A percentile compares a stretch with the other conserved stretches of the same genome.
Evolutionary conservation across 108 stramenopile species (phyloP).

Genomic region (Asterionellopsis glacialis): DNA sequence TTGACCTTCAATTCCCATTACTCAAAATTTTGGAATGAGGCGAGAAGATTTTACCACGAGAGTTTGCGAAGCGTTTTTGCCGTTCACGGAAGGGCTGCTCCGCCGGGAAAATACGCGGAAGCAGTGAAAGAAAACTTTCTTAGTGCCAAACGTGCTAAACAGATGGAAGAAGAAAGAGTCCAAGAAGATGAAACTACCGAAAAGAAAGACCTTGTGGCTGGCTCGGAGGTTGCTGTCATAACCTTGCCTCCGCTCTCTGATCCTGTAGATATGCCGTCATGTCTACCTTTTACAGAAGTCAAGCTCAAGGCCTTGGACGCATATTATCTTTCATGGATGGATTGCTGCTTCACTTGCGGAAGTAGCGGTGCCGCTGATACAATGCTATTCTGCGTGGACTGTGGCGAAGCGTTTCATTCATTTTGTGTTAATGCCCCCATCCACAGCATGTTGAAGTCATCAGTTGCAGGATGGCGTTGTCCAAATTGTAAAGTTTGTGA

Average conservation of each 20-base stretch:
- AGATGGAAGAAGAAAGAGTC: constrained; percentile 47
- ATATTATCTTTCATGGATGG: constrained; percentile 47
- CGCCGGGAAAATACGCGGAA: constrained; percentile 35
- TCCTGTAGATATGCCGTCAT: constrained; percentile 46
- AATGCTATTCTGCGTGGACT: constrained; percentile 85
- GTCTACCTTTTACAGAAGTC: constrained; percentile 43
- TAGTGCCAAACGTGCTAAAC: constrained; percentile 33
- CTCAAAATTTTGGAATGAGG: constrained; percentile 59
- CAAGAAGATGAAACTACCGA: constrained; percentile 50
- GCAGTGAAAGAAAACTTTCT: constrained; percentile 34
- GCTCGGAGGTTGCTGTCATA: constrained; percentile 36
- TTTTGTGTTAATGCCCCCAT: constrained; percentile 79
- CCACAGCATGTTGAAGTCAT: constrained; percentile 49
- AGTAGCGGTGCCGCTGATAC: constrained; percentile 60
- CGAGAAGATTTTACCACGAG: constrained; percentile 47
- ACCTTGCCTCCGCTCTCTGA: constrained; percentile 31
- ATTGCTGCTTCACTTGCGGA: constrained; percentile 65
- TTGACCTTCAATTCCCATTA: constrained; percentile 71
- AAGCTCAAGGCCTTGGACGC: constrained; percentile 45
- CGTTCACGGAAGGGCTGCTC: constrained; percentile 42
- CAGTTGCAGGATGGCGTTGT: constrained; percentile 80
- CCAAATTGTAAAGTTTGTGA: constrained; percentile 91
- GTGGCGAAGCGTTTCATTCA: constrained; percentile 85
- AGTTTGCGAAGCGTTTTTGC: constrained; percentile 35
- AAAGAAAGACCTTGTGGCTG: constrained; percentile 65